Evolutionary conservation across 225 moss, liverwort and hornwort species (phyloP).

Genomic region (Sphagnum tenellum): DNA sequence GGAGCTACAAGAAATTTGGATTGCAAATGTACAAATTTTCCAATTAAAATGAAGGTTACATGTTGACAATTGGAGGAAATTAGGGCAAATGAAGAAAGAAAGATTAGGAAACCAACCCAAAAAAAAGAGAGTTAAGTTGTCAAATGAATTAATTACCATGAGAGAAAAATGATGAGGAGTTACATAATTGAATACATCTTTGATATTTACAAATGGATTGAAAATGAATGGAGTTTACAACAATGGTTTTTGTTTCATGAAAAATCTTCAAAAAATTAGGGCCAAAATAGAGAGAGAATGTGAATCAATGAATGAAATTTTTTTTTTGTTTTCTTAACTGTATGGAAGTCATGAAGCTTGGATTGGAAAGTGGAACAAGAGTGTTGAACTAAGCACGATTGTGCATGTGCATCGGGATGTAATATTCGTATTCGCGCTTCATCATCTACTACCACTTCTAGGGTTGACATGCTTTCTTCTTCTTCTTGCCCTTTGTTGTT

Average conservation of each 20-base stretch:
- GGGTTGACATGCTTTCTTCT: neutral
- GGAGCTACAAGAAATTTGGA: no score
- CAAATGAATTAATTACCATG: no score
- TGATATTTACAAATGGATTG: neutral
- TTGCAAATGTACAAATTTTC: no score
- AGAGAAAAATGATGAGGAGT: no score
- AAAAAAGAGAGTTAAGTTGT: no score
- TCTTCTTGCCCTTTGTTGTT: no score
- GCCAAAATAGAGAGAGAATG: neutral
- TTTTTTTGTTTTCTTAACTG: no score
- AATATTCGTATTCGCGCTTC: constrained; percentile 35
- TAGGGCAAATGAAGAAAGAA: no score
- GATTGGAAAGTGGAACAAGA: constrained; percentile 40
- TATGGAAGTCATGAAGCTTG: constrained; percentile 40
- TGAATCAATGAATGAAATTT: constrained; percentile 6
- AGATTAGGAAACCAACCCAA: no score
- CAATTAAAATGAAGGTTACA: no score
- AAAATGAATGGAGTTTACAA: neutral
- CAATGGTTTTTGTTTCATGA: neutral
- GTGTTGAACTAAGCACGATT: constrained; percentile 26
- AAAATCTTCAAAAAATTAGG: no score
- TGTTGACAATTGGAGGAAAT: no score
- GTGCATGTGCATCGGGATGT: constrained; percentile 38
- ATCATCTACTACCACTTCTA: constrained; percentile 41
- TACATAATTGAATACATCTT: neutral